Evolutionary conservation across 345 rosid genomes (phyloP).

Genomic region (Reutealis trisperma): DNA sequence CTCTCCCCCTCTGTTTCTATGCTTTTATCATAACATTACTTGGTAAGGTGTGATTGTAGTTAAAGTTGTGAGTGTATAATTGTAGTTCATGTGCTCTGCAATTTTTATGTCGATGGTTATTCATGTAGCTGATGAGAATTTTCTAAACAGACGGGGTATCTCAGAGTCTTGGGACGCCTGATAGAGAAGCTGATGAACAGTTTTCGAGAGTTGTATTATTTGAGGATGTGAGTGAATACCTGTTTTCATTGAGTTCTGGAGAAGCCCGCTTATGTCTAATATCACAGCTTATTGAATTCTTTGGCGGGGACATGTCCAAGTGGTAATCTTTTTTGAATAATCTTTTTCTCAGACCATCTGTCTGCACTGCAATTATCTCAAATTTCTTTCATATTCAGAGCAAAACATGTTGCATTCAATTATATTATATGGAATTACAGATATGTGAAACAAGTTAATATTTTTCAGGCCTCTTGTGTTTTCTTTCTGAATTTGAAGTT

Average conservation of each 20-base stretch:
- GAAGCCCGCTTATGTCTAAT: constrained; percentile 76
- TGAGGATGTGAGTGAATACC: constrained; percentile 78
- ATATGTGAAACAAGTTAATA: background rate
- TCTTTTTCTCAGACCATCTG: background rate
- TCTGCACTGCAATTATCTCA: background rate
- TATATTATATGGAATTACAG: background rate
- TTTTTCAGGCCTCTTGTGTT: background rate
- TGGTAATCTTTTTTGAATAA: constrained; percentile 37
- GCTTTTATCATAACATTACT: background rate
- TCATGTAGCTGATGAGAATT: background rate
- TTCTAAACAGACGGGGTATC: constrained; percentile 44
- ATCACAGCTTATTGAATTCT: constrained; percentile 77
- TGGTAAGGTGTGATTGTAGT: background rate
- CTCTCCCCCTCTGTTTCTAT: constrained; percentile 8
- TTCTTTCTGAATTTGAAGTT: background rate
- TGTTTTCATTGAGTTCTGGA: constrained; percentile 70
- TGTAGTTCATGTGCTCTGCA: background rate
- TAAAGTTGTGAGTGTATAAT: background rate
- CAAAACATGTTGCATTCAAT: background rate
- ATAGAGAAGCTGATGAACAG: constrained; percentile 66
- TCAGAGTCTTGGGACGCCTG: constrained; percentile 39
- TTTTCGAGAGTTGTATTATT: constrained; percentile 61
- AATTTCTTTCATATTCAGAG: background rate
- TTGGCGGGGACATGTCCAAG: constrained; percentile 71
- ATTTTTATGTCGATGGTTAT: background rate